phyloP scores from a whole-genome alignment of 768 basidiomycete genomes.

The Amanita phalloides region DNA sequence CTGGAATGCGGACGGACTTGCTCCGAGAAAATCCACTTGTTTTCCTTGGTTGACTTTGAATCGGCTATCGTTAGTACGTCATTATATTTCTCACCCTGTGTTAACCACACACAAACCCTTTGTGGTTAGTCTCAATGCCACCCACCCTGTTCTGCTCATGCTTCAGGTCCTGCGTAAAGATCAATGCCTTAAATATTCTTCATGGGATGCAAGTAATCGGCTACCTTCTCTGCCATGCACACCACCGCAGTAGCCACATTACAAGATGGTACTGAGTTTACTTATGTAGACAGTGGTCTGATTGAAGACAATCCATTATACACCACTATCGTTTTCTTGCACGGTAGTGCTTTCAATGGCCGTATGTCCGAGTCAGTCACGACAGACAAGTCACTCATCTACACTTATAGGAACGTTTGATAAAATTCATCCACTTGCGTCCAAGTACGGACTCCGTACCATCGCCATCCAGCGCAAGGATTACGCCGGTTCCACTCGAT shows the following conservation, averaged over 20 bases:
- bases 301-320: slow-evolving; percentile 18
- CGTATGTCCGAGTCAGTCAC: slow-evolving; percentile 17
- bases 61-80: not conserved
- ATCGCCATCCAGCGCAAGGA: slow-evolving; percentile 6
- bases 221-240: not conserved
- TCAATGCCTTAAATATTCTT: not conserved
- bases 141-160: not conserved
- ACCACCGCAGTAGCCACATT: not conserved
- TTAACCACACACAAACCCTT: not conserved
- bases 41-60: not conserved
- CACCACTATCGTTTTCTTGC: slow-evolving; percentile 23
- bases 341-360: slow-evolving; percentile 23
- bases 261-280: not conserved
- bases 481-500: not conserved
- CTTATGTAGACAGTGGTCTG: slow-evolving; percentile 24
- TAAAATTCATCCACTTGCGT: slow-evolving; percentile 13
- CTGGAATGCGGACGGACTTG: not conserved
- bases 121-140: not conserved
- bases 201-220: not conserved
- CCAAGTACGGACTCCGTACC: slow-evolving; percentile 2
- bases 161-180: not conserved
- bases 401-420: slow-evolving; percentile 9
- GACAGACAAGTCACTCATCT: not conserved
- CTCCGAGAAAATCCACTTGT: not conserved
- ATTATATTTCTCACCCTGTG: not conserved